Evolutionary conservation across 306 rosid genomes (phyloP), one percentile per base, ranked within the genome.

Genomic region (Canavalia ensiformis): DNA sequence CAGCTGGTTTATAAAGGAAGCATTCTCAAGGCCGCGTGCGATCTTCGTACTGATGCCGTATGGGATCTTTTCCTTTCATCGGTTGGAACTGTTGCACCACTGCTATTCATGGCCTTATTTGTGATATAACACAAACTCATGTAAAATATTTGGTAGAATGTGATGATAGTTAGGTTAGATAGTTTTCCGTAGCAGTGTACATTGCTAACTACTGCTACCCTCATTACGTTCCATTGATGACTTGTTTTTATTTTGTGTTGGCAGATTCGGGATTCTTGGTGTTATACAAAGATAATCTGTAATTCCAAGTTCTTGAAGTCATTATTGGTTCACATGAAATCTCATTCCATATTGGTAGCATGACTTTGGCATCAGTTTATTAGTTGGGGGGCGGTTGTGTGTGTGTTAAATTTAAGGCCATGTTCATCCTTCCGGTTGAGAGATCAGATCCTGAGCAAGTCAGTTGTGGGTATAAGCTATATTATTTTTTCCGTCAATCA

Each of bases 121-220:
- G 63, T 59, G 33, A 74, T 77, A 18, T 18, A 84, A 74, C 88
- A 73, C 80, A 34, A 68, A 44, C 25, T 67, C 72, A 54, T 93
- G 97, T 93, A 93, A 79, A 86, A 86, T 93, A 87, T 85, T 73
- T 86, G 84, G 87, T 88, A 88, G 91, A 84, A 82, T 84, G 85
- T 83, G 78, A 76, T 74, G 85, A 87, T 84, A 76, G 77, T 76
- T 18, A 18, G 25, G 25, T 18, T 88, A 86, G 90, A 72, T 84
- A 63, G 86, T 83, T 75, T 65, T 71, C 39, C 79, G 84, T 83
- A 85, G 94, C 87, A 84, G 55, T 91, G 97, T 87, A 89, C 92
- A 93, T 68, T 85, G 89, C 97, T 86, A 87, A 91, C 90, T 82
- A 44, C 79, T 82, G 82, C 90, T 82, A 46, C 92, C 37, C 50